Base-by-base conservation (phyloP, 495 filamentous ascomycete species). In the Terfezia boudieri region DNA sequence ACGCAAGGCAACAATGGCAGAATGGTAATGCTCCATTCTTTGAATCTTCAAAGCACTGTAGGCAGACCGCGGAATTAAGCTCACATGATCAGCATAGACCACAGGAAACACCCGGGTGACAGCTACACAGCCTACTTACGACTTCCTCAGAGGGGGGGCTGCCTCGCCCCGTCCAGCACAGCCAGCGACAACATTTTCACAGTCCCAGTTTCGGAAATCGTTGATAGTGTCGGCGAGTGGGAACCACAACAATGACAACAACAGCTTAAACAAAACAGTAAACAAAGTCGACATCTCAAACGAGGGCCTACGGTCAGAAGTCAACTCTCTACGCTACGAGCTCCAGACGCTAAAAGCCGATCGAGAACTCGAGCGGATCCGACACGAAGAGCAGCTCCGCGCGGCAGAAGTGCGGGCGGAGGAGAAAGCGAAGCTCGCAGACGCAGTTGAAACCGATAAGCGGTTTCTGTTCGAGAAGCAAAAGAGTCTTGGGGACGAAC, bases 301-400 rank as follows among this genome's bases (percentile, higher is more conserved):
- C 56, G 81, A 86, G 43, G 76, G 79, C 55, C 65, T 85, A 6
- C 76, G 81, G 37, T 74, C 80, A 1, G 77, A 83, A 65, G 64
- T 84, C 23, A 80, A 79, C 58, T 76, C 79, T 6, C 2, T 53
- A 6, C 11, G 37, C 9, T 85, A 83, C 68, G 82, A 85, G 58
- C 62, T 85, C 37, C 12, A n/a, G 73, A 89, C 62, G 71, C 71
- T 85, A 57, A 87, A 86, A 58, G 85, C 94, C 54, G 90, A 95
- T 64, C 79, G 84, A 58, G 88, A 92, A 43, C 70, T 94, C 50
- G 68, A 78, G 52, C 74, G 72, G 3, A 68, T 94, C 10, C 77
- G 82, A 53, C 80, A 85, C 61, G 84, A 92, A 54, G 83, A 86
- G 59, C 87, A 94, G 60, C 64, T 92, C 20, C 74, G 86, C 48